These are phyloP conservation scores for Sugiyamaella smithiae DNA, from an alignment of 805 yeast species.

Conservation along the genomic window DNA sequence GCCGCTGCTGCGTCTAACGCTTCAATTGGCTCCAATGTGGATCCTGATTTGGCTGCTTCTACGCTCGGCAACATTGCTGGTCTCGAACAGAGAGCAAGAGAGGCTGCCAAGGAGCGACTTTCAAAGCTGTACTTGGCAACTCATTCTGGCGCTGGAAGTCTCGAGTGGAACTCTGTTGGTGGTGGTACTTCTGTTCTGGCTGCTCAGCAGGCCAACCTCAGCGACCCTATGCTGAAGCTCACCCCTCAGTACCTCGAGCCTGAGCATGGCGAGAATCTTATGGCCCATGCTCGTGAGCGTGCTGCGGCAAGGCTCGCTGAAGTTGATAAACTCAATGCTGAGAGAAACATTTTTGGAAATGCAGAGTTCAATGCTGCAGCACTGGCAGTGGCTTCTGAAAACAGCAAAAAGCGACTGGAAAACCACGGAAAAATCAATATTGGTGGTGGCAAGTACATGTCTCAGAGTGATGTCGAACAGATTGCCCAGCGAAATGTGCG, in stretches of 20 bases:
- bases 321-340: slow-evolving; percentile 42
- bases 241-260: slow-evolving; percentile 21
- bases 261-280: slow-evolving; percentile 37
- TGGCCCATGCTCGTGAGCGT: slow-evolving; percentile 51
- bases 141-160: slow-evolving; percentile 18
- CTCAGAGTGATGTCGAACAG: slow-evolving; percentile 69
- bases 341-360: slow-evolving; percentile 41
- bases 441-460: slow-evolving; percentile 85
- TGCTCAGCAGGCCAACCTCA: slow-evolving; percentile 13
- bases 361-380: slow-evolving; percentile 70
- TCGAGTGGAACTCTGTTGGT: slow-evolving; percentile 25
- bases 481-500: slow-evolving; percentile 77
- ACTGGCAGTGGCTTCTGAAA: slow-evolving; percentile 68
- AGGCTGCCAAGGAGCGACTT: slow-evolving; percentile 31
- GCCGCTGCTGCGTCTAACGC: slow-evolving; percentile 7
- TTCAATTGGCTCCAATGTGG: neutral
- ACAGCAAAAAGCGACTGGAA: slow-evolving; percentile 55
- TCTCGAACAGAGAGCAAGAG: slow-evolving; percentile 33
- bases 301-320: slow-evolving; percentile 43
- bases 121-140: slow-evolving; percentile 26
- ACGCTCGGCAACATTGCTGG: slow-evolving; percentile 18
- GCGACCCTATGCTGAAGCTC: slow-evolving; percentile 18
- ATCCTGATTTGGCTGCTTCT: slow-evolving; percentile 1
- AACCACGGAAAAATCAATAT: slow-evolving; percentile 59
- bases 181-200: slow-evolving; percentile 21